A percentile compares a stretch with the other conserved stretches of the same genome.
phyloP scores from a whole-genome alignment of 257 asterid species.

The Capsicum chinense region DNA sequence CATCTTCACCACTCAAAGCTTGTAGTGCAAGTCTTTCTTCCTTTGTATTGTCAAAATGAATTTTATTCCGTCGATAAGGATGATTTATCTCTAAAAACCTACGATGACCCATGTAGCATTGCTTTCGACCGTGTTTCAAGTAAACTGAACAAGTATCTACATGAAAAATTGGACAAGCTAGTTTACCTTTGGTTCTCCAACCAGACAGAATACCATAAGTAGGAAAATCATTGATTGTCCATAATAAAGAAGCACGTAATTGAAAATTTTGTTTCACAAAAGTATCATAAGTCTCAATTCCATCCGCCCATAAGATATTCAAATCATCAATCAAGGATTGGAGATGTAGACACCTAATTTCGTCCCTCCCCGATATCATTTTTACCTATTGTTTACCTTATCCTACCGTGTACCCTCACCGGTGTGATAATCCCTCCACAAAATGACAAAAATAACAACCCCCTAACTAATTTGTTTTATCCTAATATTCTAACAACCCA shows the following conservation, averaged over 20 bases:
- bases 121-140: neutral
- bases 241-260: neutral
- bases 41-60: neutral
- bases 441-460: too few species aligned
- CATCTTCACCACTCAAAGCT: neutral
- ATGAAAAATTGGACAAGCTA: neutral
- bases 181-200: neutral
- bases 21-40: neutral
- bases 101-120: neutral
- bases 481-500: too few species aligned
- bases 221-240: constrained; percentile 7
- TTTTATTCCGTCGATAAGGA: neutral
- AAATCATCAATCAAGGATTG: constrained; percentile 24
- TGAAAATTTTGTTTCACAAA: neutral
- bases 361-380: too few species aligned
- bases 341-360: neutral
- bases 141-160: neutral
- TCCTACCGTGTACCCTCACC: too few species aligned
- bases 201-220: neutral
- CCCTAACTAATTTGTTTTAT: too few species aligned
- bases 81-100: neutral
- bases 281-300: neutral
- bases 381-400: too few species aligned
- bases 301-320: neutral
- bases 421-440: too few species aligned